These are phyloP conservation scores for Aspergillus felis DNA, from an alignment of 2,329 filamentous ascomycete genomes.

Conservation along the genomic window DNA sequence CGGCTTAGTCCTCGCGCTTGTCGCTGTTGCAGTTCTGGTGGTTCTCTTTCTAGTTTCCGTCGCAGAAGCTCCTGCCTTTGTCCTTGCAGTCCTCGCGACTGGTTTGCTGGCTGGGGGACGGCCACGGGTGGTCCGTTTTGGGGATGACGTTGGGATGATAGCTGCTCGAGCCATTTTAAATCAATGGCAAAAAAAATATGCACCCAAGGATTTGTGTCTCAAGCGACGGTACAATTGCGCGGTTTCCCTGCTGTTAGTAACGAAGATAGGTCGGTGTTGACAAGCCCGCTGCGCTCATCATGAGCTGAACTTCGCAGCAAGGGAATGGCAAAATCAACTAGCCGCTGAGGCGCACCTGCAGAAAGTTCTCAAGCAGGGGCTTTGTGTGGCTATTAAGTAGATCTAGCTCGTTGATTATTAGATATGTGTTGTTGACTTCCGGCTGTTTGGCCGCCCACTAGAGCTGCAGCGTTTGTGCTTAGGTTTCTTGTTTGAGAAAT, in stretches of 20 bases:
- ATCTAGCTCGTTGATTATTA: neutral
- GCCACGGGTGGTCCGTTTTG: slow-evolving; percentile 18
- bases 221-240: neutral
- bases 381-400: neutral
- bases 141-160: slow-evolving; percentile 20
- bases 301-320: neutral
- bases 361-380: neutral
- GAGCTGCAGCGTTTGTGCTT: neutral
- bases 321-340: neutral
- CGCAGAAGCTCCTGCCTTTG: slow-evolving; percentile 7
- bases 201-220: neutral
- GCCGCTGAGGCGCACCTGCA: neutral
- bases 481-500: slow-evolving; percentile 8
- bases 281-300: neutral
- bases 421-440: slow-evolving; percentile 3
- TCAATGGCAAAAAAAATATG: neutral
- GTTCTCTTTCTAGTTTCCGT: slow-evolving; percentile 11
- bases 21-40: slow-evolving; percentile 4
- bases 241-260: neutral
- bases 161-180: slow-evolving; percentile 24
- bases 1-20: neutral
- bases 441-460: slow-evolving; percentile 1
- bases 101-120: slow-evolving; percentile 12
- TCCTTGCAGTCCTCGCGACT: slow-evolving; percentile 9
- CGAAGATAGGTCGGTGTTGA: neutral